phyloP scores from a whole-genome alignment of 2,329 filamentous ascomycete genomes.

The Aciculosporium take region DNA sequence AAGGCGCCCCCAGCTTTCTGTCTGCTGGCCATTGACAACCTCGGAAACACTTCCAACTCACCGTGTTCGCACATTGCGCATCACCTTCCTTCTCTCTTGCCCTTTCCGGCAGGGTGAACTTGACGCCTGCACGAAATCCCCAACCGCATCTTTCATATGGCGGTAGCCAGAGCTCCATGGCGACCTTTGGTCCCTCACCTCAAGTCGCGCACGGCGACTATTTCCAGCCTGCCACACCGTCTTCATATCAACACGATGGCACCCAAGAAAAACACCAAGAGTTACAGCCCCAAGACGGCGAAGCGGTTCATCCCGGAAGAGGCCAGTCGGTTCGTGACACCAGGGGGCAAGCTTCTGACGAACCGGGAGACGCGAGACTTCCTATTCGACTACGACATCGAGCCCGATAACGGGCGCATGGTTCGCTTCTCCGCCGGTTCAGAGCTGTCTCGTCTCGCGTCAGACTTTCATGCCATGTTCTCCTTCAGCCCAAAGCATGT shows the following conservation, averaged over 20 bases:
- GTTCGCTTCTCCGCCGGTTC: conserved; percentile 4
- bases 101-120: no score
- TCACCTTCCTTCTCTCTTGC: not conserved
- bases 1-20: no score
- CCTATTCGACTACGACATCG: conserved; percentile 12
- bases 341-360: conserved; percentile 15
- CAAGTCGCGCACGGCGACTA: not conserved
- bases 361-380: conserved; percentile 16
- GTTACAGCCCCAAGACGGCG: conserved; percentile 1
- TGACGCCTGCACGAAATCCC: no score
- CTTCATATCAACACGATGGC: not conserved
- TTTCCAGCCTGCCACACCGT: not conserved
- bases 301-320: conserved; percentile 11
- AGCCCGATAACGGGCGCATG: conserved; percentile 13
- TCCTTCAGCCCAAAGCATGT: conserved; percentile 17
- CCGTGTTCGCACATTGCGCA: no score
- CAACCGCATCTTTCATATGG: conserved; percentile 12
- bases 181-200: conserved; percentile 1
- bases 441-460: conserved; percentile 6
- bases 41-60: no score
- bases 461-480: conserved; percentile 12
- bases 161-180: conserved; percentile 11
- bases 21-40: no score
- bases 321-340: conserved; percentile 10
- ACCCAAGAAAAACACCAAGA: not conserved